Evolutionary conservation across 495 filamentous ascomycete genomes (phyloP).

Genomic region (Elasticomyces elasticus): DNA sequence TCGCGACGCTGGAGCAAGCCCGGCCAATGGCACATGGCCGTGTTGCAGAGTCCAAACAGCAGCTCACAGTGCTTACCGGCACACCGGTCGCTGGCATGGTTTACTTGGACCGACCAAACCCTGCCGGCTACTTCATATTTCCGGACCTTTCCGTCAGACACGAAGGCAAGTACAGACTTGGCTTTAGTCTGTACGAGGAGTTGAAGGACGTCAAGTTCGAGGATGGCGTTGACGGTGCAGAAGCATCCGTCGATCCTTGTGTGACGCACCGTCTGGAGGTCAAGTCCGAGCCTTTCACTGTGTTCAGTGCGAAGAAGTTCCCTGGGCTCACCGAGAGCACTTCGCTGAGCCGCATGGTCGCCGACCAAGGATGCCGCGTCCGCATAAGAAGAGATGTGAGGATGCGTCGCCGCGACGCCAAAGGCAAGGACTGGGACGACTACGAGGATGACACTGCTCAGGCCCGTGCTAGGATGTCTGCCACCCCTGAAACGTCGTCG

Average conservation of each 20-base stretch:
- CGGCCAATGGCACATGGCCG: constrained; percentile 78
- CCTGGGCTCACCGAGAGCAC: constrained; percentile 90
- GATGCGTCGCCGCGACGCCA: constrained; percentile 81
- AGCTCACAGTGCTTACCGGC: constrained; percentile 81
- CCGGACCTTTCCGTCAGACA: constrained; percentile 94
- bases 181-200: constrained; percentile 89
- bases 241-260: constrained; percentile 31
- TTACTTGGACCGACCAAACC: constrained; percentile 82
- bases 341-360: constrained; percentile 74
- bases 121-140: constrained; percentile 96
- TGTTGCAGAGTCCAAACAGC: constrained; percentile 50
- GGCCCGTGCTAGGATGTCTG: constrained; percentile 45
- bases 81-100: constrained; percentile 95
- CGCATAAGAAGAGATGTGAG: constrained; percentile 93
- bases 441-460: constrained; percentile 56
- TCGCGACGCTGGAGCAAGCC: constrained; percentile 79
- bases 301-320: constrained; percentile 98
- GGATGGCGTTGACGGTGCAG: constrained; percentile 24
- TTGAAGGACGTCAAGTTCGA: constrained; percentile 53
- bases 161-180: constrained; percentile 80
- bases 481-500: constrained; percentile 49
- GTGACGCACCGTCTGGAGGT: constrained; percentile 74
- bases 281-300: constrained; percentile 74
- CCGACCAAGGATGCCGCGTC: constrained; percentile 94
- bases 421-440: constrained; percentile 48